phyloP scores from a whole-genome alignment of 2,329 filamentous ascomycete species.

The Aspergillus sp. region DNA sequence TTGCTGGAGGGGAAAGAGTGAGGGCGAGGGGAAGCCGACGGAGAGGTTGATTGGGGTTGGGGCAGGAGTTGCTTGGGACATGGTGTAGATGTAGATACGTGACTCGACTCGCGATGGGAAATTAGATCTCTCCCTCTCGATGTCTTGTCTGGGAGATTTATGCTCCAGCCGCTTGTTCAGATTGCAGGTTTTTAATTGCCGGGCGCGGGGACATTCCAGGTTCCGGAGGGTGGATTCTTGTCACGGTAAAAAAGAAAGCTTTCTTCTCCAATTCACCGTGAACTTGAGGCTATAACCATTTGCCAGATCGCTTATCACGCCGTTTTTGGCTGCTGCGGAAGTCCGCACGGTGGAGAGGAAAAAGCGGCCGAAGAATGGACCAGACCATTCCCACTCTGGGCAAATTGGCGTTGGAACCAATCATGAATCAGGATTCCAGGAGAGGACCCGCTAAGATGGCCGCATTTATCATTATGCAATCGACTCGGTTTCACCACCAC shows the following conservation, averaged over 20 bases:
- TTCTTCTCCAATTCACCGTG: no score
- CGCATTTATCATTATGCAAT: no score
- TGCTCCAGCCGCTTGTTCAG: no score
- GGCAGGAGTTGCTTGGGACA: neutral
- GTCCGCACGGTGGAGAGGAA: neutral
- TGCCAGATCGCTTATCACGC: no score
- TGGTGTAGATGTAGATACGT: neutral
- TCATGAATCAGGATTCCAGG: neutral
- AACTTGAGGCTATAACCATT: no score
- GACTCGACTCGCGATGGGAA: neutral
- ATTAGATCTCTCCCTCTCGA: neutral
- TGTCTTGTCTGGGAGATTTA: neutral
- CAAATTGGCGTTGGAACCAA: neutral
- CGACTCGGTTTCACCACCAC: no score
- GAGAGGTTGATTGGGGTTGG: neutral
- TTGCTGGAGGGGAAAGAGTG: neutral
- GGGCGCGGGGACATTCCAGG: no score
- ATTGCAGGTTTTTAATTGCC: no score
- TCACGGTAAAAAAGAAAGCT: no score
- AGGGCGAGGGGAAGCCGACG: neutral
- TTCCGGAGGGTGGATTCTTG: no score
- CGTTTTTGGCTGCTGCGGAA: neutral
- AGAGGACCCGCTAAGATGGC: no score
- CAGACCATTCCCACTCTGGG: neutral
- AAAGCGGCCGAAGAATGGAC: no score